These are phyloP conservation scores for Violaceomyces palustris DNA, from an alignment of 1,284 basidiomycete genomes.

Conservation along the genomic window DNA sequence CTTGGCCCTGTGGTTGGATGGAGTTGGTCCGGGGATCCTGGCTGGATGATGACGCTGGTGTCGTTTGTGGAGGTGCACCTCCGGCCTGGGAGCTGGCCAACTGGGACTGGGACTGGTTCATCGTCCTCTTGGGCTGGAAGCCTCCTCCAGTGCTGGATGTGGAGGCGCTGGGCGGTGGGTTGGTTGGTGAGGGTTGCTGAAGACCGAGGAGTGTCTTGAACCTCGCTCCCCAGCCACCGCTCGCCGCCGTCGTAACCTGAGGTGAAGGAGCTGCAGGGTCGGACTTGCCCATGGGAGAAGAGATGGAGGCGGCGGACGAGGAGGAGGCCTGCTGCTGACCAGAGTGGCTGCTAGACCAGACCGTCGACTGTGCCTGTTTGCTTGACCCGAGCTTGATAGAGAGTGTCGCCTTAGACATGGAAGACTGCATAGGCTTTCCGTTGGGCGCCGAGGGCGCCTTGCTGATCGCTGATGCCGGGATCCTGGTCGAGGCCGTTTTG, in stretches of 20 bases:
- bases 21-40: too few species aligned
- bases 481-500: too few species aligned
- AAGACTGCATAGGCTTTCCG: too few species aligned
- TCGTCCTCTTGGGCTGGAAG: constrained; percentile 10
- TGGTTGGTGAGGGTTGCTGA: constrained; percentile 16
- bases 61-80: not conserved
- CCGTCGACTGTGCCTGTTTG: not conserved
- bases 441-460: too few species aligned
- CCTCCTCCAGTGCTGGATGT: constrained; percentile 4
- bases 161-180: not conserved
- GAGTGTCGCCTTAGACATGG: too few species aligned
- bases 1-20: too few species aligned
- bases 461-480: too few species aligned
- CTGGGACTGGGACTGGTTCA: constrained; percentile 11
- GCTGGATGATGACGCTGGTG: too few species aligned
- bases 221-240: constrained; percentile 30
- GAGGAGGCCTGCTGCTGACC: not conserved
- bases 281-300: constrained; percentile 17
- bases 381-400: constrained; percentile 1
- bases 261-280: not conserved
- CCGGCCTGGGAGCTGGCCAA: too few species aligned
- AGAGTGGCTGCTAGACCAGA: not conserved
- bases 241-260: too few species aligned
- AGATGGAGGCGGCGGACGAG: constrained; percentile 1
- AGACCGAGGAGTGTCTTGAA: constrained; percentile 39